Percentiles rank a stretch among this genome's conserved stretches.
Evolutionary conservation across 495 filamentous ascomycete species (phyloP).

Genomic region (Usnea hakonensis): DNA sequence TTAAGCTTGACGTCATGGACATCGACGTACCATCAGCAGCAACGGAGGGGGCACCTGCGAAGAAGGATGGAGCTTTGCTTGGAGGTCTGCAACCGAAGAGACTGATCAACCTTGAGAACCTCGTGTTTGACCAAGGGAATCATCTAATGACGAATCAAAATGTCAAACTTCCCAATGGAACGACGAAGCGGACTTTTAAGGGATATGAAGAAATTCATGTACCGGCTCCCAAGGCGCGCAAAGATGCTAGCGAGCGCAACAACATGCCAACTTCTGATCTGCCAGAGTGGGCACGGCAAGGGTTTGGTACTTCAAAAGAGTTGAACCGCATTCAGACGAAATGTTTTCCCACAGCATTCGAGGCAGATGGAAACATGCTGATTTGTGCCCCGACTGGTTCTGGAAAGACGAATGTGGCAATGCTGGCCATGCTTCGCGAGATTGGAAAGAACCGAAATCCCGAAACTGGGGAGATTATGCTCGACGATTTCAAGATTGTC

Average conservation of each 20-base stretch:
- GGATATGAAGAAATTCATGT: conserved; percentile 98
- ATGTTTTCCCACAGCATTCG: conserved; percentile 85
- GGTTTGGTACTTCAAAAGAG: conserved; percentile 72
- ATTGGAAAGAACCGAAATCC: conserved; percentile 92
- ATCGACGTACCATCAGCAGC: conserved; percentile 68
- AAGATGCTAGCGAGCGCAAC: conserved; percentile 67
- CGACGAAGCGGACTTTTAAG: conserved; percentile 89
- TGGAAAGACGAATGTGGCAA: conserved; percentile 98
- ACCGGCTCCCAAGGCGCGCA: conserved; percentile 76
- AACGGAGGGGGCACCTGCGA: conserved; percentile 38
- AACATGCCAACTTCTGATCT: conserved; percentile 76
- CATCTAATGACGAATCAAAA: conserved; percentile 98
- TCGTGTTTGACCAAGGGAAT: conserved; percentile 95
- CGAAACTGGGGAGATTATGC: conserved; percentile 76
- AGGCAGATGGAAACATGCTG: conserved; percentile 94
- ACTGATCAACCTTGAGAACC: conserved; percentile 87
- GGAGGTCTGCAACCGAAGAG: conserved; percentile 84
- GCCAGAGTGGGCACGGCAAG: conserved; percentile 82
- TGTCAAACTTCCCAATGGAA: conserved; percentile 90
- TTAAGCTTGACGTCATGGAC: conserved; percentile 83
- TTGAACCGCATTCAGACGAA: conserved; percentile 93
- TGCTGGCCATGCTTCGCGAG: conserved; percentile 92
- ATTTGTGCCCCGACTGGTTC: conserved; percentile 96
- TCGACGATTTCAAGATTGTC: conserved; percentile 96
- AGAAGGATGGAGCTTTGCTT: conserved; percentile 58